These are phyloP conservation scores for Syncephalis fuscata DNA, from an alignment of 371 early-diverging fungal species.

Conservation along the genomic window DNA sequence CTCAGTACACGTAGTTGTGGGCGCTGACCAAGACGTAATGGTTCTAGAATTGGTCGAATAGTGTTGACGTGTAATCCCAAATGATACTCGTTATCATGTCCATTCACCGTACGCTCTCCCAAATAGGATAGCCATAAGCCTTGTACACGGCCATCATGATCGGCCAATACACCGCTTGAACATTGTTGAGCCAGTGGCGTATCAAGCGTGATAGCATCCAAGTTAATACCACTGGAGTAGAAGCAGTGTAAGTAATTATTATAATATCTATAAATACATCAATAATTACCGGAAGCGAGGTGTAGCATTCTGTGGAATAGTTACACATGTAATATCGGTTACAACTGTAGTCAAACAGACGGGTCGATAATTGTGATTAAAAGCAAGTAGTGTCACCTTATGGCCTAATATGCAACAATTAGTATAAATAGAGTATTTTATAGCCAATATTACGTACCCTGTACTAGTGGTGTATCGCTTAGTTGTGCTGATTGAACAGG, in stretches of 20 bases:
- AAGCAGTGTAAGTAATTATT: not conserved
- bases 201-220: conserved; percentile 76
- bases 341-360: conserved; percentile 54
- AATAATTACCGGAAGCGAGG: conserved; percentile 51
- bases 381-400: conserved; percentile 44
- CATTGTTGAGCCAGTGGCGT: conserved; percentile 71
- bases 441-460: too few relatives aligned
- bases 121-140: conserved; percentile 76
- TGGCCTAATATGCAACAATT: conserved; percentile 16
- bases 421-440: not conserved
- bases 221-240: conserved; percentile 24
- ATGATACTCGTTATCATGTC: conserved; percentile 61
- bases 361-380: conserved; percentile 65
- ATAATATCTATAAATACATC: not conserved
- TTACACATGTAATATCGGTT: conserved; percentile 60
- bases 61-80: conserved; percentile 48
- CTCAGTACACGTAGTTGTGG: conserved; percentile 38
- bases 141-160: conserved; percentile 49
- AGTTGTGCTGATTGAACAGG: conserved; percentile 44
- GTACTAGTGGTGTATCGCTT: conserved; percentile 32
- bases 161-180: conserved; percentile 69
- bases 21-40: conserved; percentile 20
- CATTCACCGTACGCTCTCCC: conserved; percentile 48
- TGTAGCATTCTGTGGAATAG: conserved; percentile 60
- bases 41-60: conserved; percentile 28